Percentiles rank a stretch among this genome's conserved stretches.
Evolutionary conservation across 164 flowering plant species (phyloP).

Genomic region (Umbellularia californica): DNA sequence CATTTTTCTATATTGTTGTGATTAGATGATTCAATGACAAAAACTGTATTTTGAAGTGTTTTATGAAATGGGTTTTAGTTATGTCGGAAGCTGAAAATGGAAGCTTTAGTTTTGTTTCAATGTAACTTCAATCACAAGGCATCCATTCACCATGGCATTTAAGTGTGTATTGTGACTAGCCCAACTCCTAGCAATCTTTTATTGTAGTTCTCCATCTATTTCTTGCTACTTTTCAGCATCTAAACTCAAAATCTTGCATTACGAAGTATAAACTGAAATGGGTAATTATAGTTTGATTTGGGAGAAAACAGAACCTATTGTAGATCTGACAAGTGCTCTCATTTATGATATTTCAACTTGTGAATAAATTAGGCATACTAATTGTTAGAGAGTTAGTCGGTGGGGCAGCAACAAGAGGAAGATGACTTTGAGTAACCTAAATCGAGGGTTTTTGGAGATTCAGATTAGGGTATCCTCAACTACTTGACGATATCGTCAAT

Average conservation of each 20-base stretch:
- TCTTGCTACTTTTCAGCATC: neutral
- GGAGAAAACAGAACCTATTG: neutral
- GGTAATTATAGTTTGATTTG: neutral
- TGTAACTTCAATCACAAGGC: no score
- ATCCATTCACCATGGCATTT: neutral
- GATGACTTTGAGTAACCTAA: no score
- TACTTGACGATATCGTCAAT: no score
- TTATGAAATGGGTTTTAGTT: conserved; percentile 1
- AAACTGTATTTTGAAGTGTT: neutral
- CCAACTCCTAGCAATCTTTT: neutral
- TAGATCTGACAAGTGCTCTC: neutral
- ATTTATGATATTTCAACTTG: neutral
- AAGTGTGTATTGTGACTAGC: neutral
- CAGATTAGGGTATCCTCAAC: no score
- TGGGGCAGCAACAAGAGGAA: no score
- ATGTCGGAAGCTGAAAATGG: no score
- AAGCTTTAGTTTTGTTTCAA: no score
- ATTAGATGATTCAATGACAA: neutral
- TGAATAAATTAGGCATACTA: neutral
- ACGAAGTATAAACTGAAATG: neutral
- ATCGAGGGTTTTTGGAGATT: no score
- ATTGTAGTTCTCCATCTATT: neutral
- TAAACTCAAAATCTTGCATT: neutral
- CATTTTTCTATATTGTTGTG: neutral
- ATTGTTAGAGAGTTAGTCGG: no score